Base-by-base conservation (phyloP, 2,329 filamentous ascomycete species). In the Colletotrichum agaves region DNA sequence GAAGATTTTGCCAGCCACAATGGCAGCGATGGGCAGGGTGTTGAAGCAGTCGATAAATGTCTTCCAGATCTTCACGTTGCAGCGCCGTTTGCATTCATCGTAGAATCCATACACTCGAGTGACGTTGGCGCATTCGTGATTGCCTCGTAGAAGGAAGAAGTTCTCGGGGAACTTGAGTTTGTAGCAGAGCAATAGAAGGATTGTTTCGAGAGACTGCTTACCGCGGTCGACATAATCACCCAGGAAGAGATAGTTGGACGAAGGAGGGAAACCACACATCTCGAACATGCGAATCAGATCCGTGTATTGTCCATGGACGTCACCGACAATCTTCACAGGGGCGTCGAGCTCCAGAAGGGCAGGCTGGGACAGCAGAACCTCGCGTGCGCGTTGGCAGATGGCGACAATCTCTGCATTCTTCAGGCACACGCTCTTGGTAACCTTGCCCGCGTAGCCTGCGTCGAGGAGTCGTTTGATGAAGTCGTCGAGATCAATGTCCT, bases 31-130 rank as follows among this genome's bases (percentile, higher is more conserved):
- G 0, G 95, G 95, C 49, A 98, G 86, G 46, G 91, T 94, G 79
- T 98, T 98, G 85, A 98, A 98, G 27, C 93, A 96, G 77, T 98
- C 95, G 59, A 97, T 91, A 76, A 98, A 98, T 0, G 93, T 97
- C 84, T 98, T 98, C 95, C 95, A 98, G 62, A 97, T 90, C 83
- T 98, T 98, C 78, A 98, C 93, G 77, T 97, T 98, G 83, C 93
- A 97, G 69, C 95, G 88, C 72, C 95, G 88, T 83, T 98, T 98
- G 86, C 95, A 98, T 78, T 98, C 95, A 75, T 98, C 95, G 82
- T 98, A 98, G 80, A 98, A 98, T 2, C 95, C 95, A 79, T 98
- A 98, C 39, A 98, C 93, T 67, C 95, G 88, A 13, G 94, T 98
- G 60, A 98, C 94, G 72, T 97, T 97, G 74, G 95, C 95, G 80